Base-by-base conservation (phyloP, 2,329 filamentous ascomycete genomes). In the Aspergillus persii region DNA sequence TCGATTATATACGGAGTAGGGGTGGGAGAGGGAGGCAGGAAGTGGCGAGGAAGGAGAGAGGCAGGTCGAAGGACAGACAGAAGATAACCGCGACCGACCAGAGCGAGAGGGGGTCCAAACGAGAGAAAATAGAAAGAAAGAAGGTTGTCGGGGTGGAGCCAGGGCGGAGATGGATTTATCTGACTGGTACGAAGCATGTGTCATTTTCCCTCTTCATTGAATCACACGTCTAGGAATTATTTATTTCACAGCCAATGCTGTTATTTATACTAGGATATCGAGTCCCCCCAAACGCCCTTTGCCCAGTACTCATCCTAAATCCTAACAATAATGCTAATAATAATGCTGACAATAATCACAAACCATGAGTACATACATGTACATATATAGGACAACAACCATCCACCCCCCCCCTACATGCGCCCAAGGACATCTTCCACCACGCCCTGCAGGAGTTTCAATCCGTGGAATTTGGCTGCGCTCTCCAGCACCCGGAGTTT, bases 401-500 rank as follows among this genome's bases (percentile, higher is more conserved):
- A 29, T 23, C 18, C 18, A 23, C 18, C 8, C 7, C 18, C 8
- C 7, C n/a, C 23, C 23, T 67, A 77, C 55, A 83, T 74, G 36
- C 76, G 76, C 33, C 71, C 77, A 65, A 83, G 72, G 59, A 93
- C 81, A 58, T 86, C 88, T 61, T 84, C 83, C 5, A 94, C 89
- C 52, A 96, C 89, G 63, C 83, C 86, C 61, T 84, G 85, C 73
- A 99, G 76, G 89, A 98, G 93, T 71, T 86, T 85, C 71, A 98
- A 79, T 4, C 86, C 88, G 77, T 95, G 96, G 71, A 87, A 92
- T 68, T 80, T 83, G 7, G 91, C 91, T 52, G 96, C 93, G 55
- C 84, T 87, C 65, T 81, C 82, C 76, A 92, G 88, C 4, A 96
- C 89, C 47, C 75, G 81, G 68, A 98, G 68, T 71, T 80, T 84